Conservation (phyloP, 2,329 filamentous ascomycete species). For the Pseudogymnoascus sp. region DNA sequence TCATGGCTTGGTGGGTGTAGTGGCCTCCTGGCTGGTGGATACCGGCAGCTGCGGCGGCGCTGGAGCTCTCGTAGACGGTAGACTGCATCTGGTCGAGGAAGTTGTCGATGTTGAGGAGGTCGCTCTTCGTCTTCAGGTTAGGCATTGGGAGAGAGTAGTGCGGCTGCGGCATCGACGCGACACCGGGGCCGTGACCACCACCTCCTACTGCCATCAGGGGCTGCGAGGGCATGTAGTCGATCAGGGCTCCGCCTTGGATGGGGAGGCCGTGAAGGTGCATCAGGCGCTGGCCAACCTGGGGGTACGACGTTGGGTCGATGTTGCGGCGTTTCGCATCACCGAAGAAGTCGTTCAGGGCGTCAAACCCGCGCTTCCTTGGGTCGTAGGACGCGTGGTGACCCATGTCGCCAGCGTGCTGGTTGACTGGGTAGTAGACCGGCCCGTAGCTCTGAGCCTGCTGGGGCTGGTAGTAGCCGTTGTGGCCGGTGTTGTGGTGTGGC, state of each 20-base stretch:
- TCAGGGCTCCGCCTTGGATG: constrained; percentile 46
- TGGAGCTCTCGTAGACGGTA: constrained; percentile 90
- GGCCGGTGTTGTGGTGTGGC: constrained; percentile 45
- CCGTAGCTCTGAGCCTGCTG: constrained; percentile 59
- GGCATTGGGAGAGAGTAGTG: constrained; percentile 81
- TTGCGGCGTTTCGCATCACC: constrained; percentile 85
- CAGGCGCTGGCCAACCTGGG: constrained; percentile 82
- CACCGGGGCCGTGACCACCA: constrained; percentile 36
- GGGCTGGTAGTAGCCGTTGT: constrained; percentile 44
- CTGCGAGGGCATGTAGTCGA: constrained; percentile 49
- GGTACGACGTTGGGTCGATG: constrained; percentile 82
- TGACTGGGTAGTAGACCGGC: constrained; percentile 71
- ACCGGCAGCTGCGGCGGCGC: constrained; percentile 68
- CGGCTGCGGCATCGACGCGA: constrained; percentile 58
- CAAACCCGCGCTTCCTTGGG: constrained; percentile 73
- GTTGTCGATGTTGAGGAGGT: constrained; percentile 87
- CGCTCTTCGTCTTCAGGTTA: constrained; percentile 85
- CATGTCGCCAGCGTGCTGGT: constrained; percentile 55
- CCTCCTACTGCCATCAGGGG: constrained; percentile 49
- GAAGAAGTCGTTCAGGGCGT: constrained; percentile 90
- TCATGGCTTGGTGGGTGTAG: constrained; percentile 48
- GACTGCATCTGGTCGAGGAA: constrained; percentile 94
- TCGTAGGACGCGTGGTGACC: constrained; percentile 57
- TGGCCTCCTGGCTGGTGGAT: constrained; percentile 68
- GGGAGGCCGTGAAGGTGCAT: constrained; percentile 68